Conservation (phyloP, 495 filamentous ascomycete genomes). For the Daldinia decipiens region DNA sequence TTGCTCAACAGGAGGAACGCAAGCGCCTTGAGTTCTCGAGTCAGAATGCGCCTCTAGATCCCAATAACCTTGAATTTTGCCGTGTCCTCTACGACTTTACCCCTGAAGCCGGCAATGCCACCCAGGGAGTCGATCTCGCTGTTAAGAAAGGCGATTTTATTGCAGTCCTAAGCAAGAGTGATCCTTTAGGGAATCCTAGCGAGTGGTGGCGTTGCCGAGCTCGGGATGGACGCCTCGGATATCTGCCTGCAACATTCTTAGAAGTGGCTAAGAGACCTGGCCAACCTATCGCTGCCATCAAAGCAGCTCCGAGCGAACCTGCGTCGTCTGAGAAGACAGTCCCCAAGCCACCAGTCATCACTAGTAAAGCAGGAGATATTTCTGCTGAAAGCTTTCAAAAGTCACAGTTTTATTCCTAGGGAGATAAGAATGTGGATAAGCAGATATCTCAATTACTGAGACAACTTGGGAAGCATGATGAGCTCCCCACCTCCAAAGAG, state of each 20-base stretch:
- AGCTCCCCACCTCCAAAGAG: not conserved
- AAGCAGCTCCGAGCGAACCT: slow-evolving; percentile 66
- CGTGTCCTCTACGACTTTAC: slow-evolving; percentile 93
- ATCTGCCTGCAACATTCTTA: slow-evolving; percentile 88
- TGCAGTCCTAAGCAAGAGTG: slow-evolving; percentile 90
- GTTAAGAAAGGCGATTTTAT: slow-evolving; percentile 97
- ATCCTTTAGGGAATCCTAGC: slow-evolving; percentile 88
- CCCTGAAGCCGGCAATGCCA: slow-evolving; percentile 71
- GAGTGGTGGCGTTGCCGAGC: slow-evolving; percentile 98
- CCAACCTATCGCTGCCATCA: slow-evolving; percentile 59
- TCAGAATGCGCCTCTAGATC: slow-evolving; percentile 71
- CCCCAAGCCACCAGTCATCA: slow-evolving; percentile 63
- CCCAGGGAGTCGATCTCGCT: slow-evolving; percentile 82
- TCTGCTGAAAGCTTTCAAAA: slow-evolving; percentile 90
- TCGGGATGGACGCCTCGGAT: slow-evolving; percentile 90
- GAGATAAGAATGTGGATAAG: not conserved
- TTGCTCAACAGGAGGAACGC: slow-evolving; percentile 83
- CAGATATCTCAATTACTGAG: not conserved
- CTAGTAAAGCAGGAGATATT: slow-evolving; percentile 73
- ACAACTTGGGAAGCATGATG: not conserved
- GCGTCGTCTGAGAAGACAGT: slow-evolving; percentile 56
- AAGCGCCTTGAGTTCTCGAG: slow-evolving; percentile 65
- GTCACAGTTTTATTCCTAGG: slow-evolving; percentile 82
- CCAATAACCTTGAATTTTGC: slow-evolving; percentile 92
- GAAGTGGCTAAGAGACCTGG: slow-evolving; percentile 76